These are phyloP conservation scores for Myriangium duriaei DNA, from an alignment of 2,329 filamentous ascomycete genomes.

Conservation along the genomic window DNA sequence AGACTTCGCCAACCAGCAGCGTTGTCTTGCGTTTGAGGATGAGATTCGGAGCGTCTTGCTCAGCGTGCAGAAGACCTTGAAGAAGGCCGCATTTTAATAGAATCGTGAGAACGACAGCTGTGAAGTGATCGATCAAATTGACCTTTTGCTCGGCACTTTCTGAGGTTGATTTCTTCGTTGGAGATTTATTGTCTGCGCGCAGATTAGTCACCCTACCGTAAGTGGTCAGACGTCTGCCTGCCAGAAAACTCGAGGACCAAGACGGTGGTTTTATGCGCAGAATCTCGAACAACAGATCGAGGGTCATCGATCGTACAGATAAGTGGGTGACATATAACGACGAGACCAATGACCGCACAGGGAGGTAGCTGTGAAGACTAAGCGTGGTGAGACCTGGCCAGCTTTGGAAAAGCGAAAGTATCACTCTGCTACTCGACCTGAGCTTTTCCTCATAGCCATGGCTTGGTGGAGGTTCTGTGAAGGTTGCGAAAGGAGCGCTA, in stretches of 20 bases:
- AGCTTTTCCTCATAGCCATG: conserved; percentile 50
- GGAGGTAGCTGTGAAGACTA: conserved; percentile 75
- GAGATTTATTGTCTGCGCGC: conserved; percentile 47
- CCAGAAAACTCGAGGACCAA: conserved; percentile 92
- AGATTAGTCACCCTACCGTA: conserved; percentile 89
- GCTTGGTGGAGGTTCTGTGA: conserved; percentile 63
- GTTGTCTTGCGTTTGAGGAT: conserved; percentile 78
- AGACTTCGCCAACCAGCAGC: conserved; percentile 75
- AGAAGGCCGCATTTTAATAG: conserved; percentile 68
- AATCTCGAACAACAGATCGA: conserved; percentile 75
- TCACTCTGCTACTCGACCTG: conserved; percentile 83
- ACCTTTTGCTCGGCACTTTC: conserved; percentile 50
- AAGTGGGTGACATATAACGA: conserved; percentile 48
- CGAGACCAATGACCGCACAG: conserved; percentile 67
- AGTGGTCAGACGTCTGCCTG: conserved; percentile 81
- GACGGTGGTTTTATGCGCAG: conserved; percentile 84
- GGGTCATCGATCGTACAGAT: conserved; percentile 57
- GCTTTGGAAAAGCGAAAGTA: conserved; percentile 77
- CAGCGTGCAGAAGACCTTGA: conserved; percentile 43
- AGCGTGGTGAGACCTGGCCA: conserved; percentile 88
- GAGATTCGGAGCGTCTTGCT: conserved; percentile 54
- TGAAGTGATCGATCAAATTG: conserved; percentile 89
- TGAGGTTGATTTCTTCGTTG: conserved; percentile 46
- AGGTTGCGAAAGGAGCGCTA: conserved; percentile 74
- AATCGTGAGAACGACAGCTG: conserved; percentile 71